phyloP scores from a whole-genome alignment of 2,329 filamentous ascomycete species.

The Calonectria multiphialidica region DNA sequence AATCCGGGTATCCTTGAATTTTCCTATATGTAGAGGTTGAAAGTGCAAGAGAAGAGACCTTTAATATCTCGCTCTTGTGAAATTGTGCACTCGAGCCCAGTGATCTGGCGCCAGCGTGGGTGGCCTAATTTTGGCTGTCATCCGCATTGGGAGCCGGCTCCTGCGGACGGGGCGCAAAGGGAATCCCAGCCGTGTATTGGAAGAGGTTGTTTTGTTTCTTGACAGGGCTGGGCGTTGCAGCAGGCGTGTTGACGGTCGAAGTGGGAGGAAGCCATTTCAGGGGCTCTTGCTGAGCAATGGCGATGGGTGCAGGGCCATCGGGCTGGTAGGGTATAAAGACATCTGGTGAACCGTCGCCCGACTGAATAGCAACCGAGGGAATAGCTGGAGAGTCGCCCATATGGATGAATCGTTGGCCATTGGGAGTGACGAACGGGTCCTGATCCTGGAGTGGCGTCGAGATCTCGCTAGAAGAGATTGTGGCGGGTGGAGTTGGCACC shows the following conservation, averaged over 20 bases:
- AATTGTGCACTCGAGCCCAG: background rate
- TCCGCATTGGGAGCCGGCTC: constrained; percentile 12
- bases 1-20: constrained; percentile 18
- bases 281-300: constrained; percentile 52
- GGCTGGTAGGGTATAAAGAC: constrained; percentile 68
- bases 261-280: constrained; percentile 63
- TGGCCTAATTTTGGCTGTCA: background rate
- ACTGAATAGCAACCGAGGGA: constrained; percentile 43
- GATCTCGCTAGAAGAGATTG: constrained; percentile 39
- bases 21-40: background rate
- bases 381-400: constrained; percentile 47
- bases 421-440: constrained; percentile 38
- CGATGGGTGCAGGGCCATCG: constrained; percentile 59
- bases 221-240: constrained; percentile 48
- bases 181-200: constrained; percentile 59
- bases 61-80: background rate
- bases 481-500: constrained; percentile 36
- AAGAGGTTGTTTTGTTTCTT: constrained; percentile 51
- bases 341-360: constrained; percentile 45
- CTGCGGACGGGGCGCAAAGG: constrained; percentile 55
- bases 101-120: constrained; percentile 9
- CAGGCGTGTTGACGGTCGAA: constrained; percentile 50
- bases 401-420: constrained; percentile 36
- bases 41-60: background rate
- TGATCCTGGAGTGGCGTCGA: constrained; percentile 41